Conservation (phyloP, 2,329 filamentous ascomycete genomes). For the Penicillium sclerotigenum region DNA sequence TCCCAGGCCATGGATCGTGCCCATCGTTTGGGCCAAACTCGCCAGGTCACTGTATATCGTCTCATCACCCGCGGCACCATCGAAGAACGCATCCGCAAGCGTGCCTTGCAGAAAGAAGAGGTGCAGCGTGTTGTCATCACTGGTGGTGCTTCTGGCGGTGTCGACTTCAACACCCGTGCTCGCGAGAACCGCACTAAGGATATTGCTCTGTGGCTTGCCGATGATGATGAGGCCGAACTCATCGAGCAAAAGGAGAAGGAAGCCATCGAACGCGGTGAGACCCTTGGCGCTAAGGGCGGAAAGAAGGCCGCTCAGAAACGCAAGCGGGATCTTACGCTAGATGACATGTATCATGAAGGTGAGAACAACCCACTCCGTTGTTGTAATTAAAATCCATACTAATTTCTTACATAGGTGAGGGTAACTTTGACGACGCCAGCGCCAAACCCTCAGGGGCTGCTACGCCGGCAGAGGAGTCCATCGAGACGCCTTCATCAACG, state of each 20-base stretch:
- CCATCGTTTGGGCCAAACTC: constrained; percentile 93
- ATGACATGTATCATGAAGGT: constrained; percentile 99
- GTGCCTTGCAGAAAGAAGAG: constrained; percentile 96
- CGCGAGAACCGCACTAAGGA: constrained; percentile 95
- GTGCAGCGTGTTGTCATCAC: constrained; percentile 96
- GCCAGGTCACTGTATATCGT: constrained; percentile 94
- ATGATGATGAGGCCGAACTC: constrained; percentile 91
- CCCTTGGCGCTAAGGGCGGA: constrained; percentile 58
- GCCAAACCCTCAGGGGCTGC: constrained; percentile 81
- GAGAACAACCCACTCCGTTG: constrained; percentile 42
- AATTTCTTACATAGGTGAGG: constrained; percentile 66
- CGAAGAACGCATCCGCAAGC: constrained; percentile 95
- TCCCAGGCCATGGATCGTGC: constrained; percentile 98
- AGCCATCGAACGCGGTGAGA: constrained; percentile 67
- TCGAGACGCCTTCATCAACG: constrained; percentile 38
- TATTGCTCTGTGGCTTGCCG: constrained; percentile 97
- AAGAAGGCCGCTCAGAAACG: constrained; percentile 60
- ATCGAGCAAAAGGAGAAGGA: constrained; percentile 93
- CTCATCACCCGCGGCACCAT: constrained; percentile 96
- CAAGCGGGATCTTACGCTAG: constrained; percentile 63
- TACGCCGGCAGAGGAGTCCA: constrained; percentile 65
- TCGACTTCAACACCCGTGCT: constrained; percentile 92
- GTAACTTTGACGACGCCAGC: constrained; percentile 83
- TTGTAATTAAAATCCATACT: background rate
- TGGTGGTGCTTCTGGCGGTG: constrained; percentile 74